Percentiles rank a stretch among this genome's conserved stretches.
phyloP scores from a whole-genome alignment of 305 asterid genomes.

The Andrographis paniculata region DNA sequence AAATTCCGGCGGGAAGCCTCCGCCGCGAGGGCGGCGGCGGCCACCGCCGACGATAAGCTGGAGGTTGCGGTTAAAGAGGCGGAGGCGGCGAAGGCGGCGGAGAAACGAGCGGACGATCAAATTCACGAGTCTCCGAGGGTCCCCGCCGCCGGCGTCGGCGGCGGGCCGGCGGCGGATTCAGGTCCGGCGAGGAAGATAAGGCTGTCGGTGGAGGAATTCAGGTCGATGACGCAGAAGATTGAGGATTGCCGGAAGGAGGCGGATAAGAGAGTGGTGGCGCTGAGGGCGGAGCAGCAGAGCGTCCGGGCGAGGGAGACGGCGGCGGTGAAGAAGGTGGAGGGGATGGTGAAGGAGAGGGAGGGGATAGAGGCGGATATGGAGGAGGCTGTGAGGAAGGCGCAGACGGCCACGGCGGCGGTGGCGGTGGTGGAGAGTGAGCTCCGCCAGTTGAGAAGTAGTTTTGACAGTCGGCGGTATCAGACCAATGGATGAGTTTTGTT shows the following conservation, averaged over 20 bases:
- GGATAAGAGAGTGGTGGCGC: not conserved
- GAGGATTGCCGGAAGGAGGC: conserved; percentile 9
- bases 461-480: too few relatives aligned
- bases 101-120: not conserved
- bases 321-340: conserved; percentile 4
- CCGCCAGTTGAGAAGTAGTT: not conserved
- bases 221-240: conserved; percentile 2
- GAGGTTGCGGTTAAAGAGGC: not conserved
- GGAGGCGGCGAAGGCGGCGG: conserved; percentile 1
- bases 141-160: not conserved
- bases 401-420: not conserved
- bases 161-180: not conserved
- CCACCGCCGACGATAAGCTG: not conserved
- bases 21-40: not conserved
- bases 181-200: not conserved
- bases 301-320: not conserved
- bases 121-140: not conserved
- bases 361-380: not conserved
- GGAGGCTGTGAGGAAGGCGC: not conserved
- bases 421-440: not conserved
- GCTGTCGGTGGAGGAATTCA: not conserved
- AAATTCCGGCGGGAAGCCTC: not conserved
- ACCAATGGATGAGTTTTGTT: too few relatives aligned
- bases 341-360: not conserved
- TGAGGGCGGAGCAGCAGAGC: not conserved